Percentiles rank a stretch among this genome's conserved stretches.
Evolutionary conservation across 257 asterid species (phyloP).

Genomic region (Solanum sparsipilum): DNA sequence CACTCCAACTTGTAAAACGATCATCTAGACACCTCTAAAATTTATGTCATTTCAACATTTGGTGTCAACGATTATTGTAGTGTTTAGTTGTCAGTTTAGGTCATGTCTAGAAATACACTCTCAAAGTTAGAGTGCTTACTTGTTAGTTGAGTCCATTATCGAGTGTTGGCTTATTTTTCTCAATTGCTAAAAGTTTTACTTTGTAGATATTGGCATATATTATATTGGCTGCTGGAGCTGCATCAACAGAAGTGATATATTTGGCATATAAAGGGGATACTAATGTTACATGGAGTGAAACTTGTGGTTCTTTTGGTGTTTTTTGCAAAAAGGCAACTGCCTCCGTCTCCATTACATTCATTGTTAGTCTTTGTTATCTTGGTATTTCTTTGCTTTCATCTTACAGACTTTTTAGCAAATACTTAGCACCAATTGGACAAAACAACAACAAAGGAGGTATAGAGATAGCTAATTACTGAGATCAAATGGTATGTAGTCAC

Average conservation of each 20-base stretch:
- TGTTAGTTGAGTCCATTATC: no score
- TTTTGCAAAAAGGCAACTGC: slow-evolving; percentile 70
- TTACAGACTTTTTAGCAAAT: slow-evolving; percentile 71
- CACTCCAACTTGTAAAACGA: neutral
- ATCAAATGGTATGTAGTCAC: neutral
- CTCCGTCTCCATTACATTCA: slow-evolving; percentile 49
- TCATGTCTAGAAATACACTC: neutral
- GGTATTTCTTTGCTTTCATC: slow-evolving; percentile 65
- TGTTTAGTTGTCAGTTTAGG: neutral
- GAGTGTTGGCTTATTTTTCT: neutral
- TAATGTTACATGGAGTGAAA: slow-evolving; percentile 54
- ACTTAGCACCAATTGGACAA: slow-evolving; percentile 48
- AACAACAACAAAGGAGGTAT: slow-evolving; percentile 20
- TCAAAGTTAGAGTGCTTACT: neutral
- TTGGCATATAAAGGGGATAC: slow-evolving; percentile 67
- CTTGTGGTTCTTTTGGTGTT: slow-evolving; percentile 55
- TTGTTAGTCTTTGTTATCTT: slow-evolving; percentile 52
- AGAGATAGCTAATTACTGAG: neutral
- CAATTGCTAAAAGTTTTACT: neutral
- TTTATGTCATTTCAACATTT: neutral
- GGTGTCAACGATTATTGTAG: no score
- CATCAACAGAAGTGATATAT: slow-evolving; percentile 66
- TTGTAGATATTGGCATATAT: slow-evolving; percentile 58
- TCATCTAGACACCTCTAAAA: neutral
- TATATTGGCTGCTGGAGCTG: slow-evolving; percentile 53